A percentile compares a stretch with the other conserved stretches of the same genome.
Conservation (phyloP, 1,284 basidiomycete genomes). For the Naganishia liquefaciens region DNA sequence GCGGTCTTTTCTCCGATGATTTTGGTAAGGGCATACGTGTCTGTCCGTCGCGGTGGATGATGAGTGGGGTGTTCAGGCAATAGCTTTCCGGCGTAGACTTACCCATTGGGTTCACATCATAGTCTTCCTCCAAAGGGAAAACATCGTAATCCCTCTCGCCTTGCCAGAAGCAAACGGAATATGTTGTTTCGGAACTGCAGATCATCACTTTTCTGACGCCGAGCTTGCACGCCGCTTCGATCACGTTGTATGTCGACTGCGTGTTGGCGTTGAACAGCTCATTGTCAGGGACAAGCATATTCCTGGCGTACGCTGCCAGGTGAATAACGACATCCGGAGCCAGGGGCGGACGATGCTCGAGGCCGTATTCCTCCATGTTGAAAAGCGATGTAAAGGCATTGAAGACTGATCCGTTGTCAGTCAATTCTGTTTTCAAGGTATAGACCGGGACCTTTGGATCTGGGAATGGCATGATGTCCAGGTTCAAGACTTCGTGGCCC, state of each 20-base stretch:
- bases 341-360: slow-evolving; percentile 33
- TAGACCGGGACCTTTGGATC: slow-evolving; percentile 41
- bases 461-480: slow-evolving; percentile 43
- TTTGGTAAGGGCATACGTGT: slow-evolving; percentile 44
- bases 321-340: slow-evolving; percentile 43
- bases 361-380: slow-evolving; percentile 40
- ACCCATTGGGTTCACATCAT: slow-evolving; percentile 34
- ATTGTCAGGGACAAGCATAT: slow-evolving; percentile 45
- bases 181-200: slow-evolving; percentile 43
- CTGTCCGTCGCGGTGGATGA: slow-evolving; percentile 36
- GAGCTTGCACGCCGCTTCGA: slow-evolving; percentile 46
- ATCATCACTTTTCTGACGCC: slow-evolving; percentile 47
- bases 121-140: slow-evolving; percentile 45
- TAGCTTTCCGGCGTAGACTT: background rate
- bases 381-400: slow-evolving; percentile 45
- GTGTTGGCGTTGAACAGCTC: slow-evolving; percentile 42
- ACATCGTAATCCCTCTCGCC: slow-evolving; percentile 44
- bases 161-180: slow-evolving; percentile 47
- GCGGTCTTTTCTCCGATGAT: slow-evolving; percentile 44
- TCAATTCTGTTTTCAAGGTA: slow-evolving; percentile 46
- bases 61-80: background rate
- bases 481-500: slow-evolving; percentile 47
- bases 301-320: slow-evolving; percentile 45
- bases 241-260: slow-evolving; percentile 45
- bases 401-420: slow-evolving; percentile 46